Evolutionary conservation across 139 green algal genomes (phyloP), one percentile per base, ranked within the genome.

Genomic region (Coccomyxa sp.): DNA sequence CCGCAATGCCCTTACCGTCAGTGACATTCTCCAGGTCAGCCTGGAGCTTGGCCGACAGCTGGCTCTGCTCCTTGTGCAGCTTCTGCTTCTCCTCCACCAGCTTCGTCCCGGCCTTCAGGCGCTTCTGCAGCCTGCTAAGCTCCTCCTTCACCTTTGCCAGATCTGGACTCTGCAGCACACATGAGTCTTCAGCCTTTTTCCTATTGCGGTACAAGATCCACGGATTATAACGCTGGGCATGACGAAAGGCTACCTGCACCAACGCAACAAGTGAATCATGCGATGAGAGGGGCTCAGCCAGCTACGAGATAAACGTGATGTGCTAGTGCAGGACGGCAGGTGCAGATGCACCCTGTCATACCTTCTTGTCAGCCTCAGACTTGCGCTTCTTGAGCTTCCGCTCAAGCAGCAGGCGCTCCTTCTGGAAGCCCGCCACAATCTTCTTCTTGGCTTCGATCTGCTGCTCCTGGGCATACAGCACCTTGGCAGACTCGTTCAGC

Each of bases 381-480:
- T 88, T 83, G 83, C 92, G 87, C 82, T 92, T 94, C 44, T 90
- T 90, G 14, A 91, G 74, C 79, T 91, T 88, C 76, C 92, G 92
- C 75, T 98, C 92, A 40, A 90, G 55, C 55, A 84, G 64, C 79
- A 97, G 50, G 33, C 81, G 76, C 44, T 93, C 82, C 85, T 95
- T 94, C 35, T 73, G 58, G 29, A 83, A 64, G 12, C 76, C 79
- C 8, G 90, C 87, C 72, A 90, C 77, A 73, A 80, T 70, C 58
- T 86, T 85, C 70, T 82, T 85, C 78, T 87, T 82, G 54, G 86
- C 77, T 68, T 85, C 71, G 38, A 64, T 1, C 71, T 76, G 38
- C 4, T 58, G 9, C 39, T 76, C 16, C 31, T 33, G 8, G 38
- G 41, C 10, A 7, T 71, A 29, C 33, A 41, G 35, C 35, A 44